phyloP scores from a whole-genome alignment of 2,329 filamentous ascomycete species.

The Pseudohalonectria lignicola region DNA sequence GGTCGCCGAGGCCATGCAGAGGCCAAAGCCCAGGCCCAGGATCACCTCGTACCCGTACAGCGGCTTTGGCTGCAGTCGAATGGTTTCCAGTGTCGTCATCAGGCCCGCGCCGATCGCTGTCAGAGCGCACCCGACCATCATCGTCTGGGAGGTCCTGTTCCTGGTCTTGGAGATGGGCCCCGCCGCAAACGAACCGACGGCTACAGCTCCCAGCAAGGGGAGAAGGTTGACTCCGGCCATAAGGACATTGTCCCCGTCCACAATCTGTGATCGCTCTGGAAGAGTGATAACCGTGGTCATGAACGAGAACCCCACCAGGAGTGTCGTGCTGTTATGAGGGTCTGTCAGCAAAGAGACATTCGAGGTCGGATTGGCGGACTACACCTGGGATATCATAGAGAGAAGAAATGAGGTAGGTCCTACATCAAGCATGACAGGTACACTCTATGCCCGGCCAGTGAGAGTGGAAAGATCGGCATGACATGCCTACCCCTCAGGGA shows the following conservation, averaged over 20 bases:
- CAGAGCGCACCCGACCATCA: slow-evolving; percentile 36
- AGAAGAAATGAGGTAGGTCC: background rate
- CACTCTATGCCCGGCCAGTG: slow-evolving; percentile 33
- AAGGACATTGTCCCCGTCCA: slow-evolving; percentile 40
- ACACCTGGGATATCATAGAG: background rate
- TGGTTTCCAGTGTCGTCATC: slow-evolving; percentile 28
- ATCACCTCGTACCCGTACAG: slow-evolving; percentile 45
- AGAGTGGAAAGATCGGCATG: slow-evolving; percentile 44
- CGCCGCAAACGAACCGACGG: slow-evolving; percentile 43
- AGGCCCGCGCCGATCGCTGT: slow-evolving; percentile 42
- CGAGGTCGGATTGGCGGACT: too few species aligned
- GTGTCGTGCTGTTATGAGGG: slow-evolving; percentile 30
- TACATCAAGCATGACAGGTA: slow-evolving; percentile 40
- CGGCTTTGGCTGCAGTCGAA: slow-evolving; percentile 14
- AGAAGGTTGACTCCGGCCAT: slow-evolving; percentile 46
- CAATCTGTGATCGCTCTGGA: slow-evolving; percentile 49
- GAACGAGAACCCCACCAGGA: slow-evolving; percentile 46
- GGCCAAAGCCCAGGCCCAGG: slow-evolving; percentile 47
- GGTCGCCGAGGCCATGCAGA: slow-evolving; percentile 44
- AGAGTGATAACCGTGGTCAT: slow-evolving; percentile 47
- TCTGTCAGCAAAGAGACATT: too few species aligned
- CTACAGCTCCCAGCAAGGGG: slow-evolving; percentile 45
- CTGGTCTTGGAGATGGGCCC: slow-evolving; percentile 40
- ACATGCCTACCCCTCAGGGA: slow-evolving; percentile 22
- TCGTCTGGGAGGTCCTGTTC: slow-evolving; percentile 41